phyloP scores from a whole-genome alignment of 2,329 filamentous ascomycete genomes.

The Phyllosticta citrichinensis region DNA sequence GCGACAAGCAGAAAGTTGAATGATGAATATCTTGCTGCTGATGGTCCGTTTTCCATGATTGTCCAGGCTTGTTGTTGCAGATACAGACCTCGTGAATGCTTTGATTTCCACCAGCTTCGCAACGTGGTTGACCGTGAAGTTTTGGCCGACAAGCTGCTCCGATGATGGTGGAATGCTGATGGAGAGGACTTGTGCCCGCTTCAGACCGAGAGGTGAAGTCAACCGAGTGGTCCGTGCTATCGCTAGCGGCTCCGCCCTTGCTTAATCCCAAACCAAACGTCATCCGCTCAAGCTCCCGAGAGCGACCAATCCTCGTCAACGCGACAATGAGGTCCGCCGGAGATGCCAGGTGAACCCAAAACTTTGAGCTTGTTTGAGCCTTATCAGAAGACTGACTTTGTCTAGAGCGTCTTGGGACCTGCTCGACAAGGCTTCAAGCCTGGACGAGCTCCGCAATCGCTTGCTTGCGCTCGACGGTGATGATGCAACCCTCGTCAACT shows the following conservation, averaged over 20 bases:
- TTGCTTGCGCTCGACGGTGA: slow-evolving; percentile 2
- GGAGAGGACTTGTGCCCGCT: too few relatives aligned
- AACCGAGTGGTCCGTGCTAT: background rate
- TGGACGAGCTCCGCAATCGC: slow-evolving; percentile 6
- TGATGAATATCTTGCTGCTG: too few relatives aligned
- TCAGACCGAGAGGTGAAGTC: background rate
- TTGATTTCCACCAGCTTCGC: too few relatives aligned
- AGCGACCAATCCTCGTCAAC: slow-evolving; percentile 2
- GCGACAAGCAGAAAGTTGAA: too few relatives aligned
- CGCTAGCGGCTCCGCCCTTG: background rate
- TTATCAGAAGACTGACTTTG: background rate
- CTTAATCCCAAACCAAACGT: slow-evolving; percentile 2
- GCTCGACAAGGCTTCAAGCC: slow-evolving; percentile 5
- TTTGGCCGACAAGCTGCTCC: background rate
- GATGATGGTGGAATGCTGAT: background rate
- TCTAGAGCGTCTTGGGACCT: slow-evolving; percentile 8
- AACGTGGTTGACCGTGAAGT: too few relatives aligned
- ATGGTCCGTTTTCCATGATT: too few relatives aligned
- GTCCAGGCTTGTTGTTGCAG: too few relatives aligned
- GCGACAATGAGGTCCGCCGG: slow-evolving; percentile 9
- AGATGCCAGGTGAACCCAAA: slow-evolving; percentile 10
- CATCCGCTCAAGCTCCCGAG: slow-evolving; percentile 3
- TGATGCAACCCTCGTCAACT: slow-evolving; percentile 37
- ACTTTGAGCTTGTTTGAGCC: background rate
- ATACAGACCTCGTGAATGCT: too few relatives aligned